Base-by-base conservation (phyloP, 176 grass and related monocot species). In the Areca catechu region DNA sequence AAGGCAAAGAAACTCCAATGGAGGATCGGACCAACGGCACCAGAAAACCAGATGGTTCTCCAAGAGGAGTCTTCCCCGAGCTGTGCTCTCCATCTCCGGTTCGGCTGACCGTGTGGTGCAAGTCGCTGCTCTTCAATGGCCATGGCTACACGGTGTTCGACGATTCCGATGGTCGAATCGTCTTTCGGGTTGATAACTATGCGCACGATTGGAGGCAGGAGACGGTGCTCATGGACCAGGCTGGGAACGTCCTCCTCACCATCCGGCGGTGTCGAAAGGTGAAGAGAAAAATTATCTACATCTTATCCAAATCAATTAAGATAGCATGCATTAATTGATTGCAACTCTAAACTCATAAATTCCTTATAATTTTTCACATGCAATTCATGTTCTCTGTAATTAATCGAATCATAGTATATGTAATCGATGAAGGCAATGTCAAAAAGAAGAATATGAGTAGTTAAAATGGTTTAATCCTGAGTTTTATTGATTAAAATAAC, bases 121-220 rank as follows among this genome's bases (percentile, higher is more conserved):
- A 88, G 66, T 88, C 84, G 53, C 75, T 88, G 47, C 71, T 88
- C 25, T 83, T 88, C 75, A 57, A 82, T 30, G 75, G 84, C 15
- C 19, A 88, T 4, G 84, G 84, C 3, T 88, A 88, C 60, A 67
- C 79, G 0, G 84, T 79, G n/a, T 88, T 75, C 52, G 75, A 88
- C 29, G 79, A 83, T 58, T 71, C 70, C 3, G 51, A 83, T 23
- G 84, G 84, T 0, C 50, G 30, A 20, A 79, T 83, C 28, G 75
- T 83, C 17, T 88, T 83, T 67, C 79, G 84, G 16, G 84, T 88
- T 3, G 84, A 82, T 51, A 82, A 83, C 70, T 78, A 80, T 62
- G 57, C 72, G 0, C 50, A 58, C 3, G 49, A 78, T 29, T 68
- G 50, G 60, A 51, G 69, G 63, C 60, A 74, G 16, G 70, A 80